Evolutionary conservation across 1,284 basidiomycete species (phyloP), one percentile per base, ranked within the genome.

Genomic region (Leucoagaricus sp.): DNA sequence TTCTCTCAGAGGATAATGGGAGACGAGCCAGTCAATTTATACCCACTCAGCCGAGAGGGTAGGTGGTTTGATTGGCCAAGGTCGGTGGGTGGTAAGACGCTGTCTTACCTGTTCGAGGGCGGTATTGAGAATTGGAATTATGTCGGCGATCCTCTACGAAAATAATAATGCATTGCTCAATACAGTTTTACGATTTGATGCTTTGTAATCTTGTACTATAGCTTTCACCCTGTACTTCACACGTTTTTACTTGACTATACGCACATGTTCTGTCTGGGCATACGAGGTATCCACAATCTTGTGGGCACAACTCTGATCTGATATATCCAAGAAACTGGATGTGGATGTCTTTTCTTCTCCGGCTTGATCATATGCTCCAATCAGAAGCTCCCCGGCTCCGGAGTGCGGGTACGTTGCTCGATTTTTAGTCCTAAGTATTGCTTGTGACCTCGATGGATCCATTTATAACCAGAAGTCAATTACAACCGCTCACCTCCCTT

Each of bases 401-500:
- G 12, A 10, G n/a, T 7, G 9, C 21, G 6, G 25, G 12, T 26
- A 44, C 13, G 9, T 36, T 28, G 25, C 34, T 29, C 9, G 36
- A 25, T 5, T 8, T 10, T 25, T 33, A 4, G 36, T 12, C 10
- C 38, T 21, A 25, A 21, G 13, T 12, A 21, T 31, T 25, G 13
- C 41, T 52, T 44, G 40, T 44, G 50, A 44, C 50, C 50, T 31
- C 29, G 28, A 8, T 17, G 23, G 19, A 36, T 34, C 44, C 46
- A 45, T 46, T 38, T 36, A 3, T 21, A 21, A 25, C 21, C 7
- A 29, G 42, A 46, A 29, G 52, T 12, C 31, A n/a, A 23, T 3
- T 28, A 23, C 21, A 26, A 15, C 46, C n/a, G n/a, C 36, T 17
- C 6, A 26, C 42, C 44, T 44, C 50, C 25, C 28, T 23, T 29